These are phyloP conservation scores for Baudoinia panamericana DNA, from an alignment of 495 filamentous ascomycete species.

Conservation along the genomic window DNA sequence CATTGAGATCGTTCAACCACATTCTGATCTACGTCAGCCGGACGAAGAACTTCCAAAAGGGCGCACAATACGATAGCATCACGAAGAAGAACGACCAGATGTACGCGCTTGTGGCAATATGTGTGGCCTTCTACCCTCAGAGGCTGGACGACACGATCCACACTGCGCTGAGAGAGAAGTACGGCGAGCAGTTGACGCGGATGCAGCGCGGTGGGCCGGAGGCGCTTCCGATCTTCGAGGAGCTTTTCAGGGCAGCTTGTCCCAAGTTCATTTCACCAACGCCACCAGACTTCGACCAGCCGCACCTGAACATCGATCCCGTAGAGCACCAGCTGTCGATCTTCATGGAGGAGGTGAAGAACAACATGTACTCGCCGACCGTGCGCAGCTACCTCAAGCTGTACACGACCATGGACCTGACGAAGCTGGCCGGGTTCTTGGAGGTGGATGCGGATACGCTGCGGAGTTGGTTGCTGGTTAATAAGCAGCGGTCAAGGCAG, in stretches of 20 bases:
- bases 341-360: constrained; percentile 99
- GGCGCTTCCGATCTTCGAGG: constrained; percentile 87
- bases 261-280: constrained; percentile 99
- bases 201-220: constrained; percentile 93
- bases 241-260: constrained; percentile 88
- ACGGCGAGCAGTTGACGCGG: constrained; percentile 88
- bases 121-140: constrained; percentile 91
- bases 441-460: constrained; percentile 89
- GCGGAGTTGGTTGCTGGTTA: constrained; percentile 78
- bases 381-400: constrained; percentile 96
- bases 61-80: constrained; percentile 91
- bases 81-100: constrained; percentile 99
- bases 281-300: constrained; percentile 92
- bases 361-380: constrained; percentile 86
- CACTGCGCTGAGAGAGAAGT: constrained; percentile 94
- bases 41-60: constrained; percentile 99
- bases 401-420: constrained; percentile 98
- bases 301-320: constrained; percentile 85
- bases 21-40: constrained; percentile 97
- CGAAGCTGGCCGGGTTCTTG: constrained; percentile 94
- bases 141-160: constrained; percentile 98
- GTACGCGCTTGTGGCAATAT: constrained; percentile 97
- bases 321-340: constrained; percentile 91
- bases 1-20: constrained; percentile 98
- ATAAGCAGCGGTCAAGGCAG: constrained; percentile 97